A percentile compares a stretch with the other conserved stretches of the same genome.
These are phyloP conservation scores for Pelargonium australe DNA, from an alignment of 441 rosid species.

Conservation along the genomic window DNA sequence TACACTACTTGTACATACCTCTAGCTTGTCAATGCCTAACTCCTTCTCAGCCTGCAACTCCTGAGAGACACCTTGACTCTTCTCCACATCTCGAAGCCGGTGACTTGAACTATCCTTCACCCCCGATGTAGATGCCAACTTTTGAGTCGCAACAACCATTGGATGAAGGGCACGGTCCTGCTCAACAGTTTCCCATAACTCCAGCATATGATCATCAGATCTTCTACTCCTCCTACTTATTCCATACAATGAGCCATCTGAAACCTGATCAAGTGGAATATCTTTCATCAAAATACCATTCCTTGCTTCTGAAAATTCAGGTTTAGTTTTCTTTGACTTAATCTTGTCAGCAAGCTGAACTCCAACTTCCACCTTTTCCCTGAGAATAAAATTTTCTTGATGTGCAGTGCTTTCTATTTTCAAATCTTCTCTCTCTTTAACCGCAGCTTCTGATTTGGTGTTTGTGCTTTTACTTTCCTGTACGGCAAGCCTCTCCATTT, in stretches of 20 bases:
- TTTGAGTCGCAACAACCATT: slow-evolving; percentile 22
- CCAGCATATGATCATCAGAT: slow-evolving; percentile 46
- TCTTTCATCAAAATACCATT: slow-evolving; percentile 64
- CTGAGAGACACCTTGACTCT: slow-evolving; percentile 35
- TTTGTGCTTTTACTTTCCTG: slow-evolving; percentile 31
- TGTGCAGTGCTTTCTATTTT: slow-evolving; percentile 16
- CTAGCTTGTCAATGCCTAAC: slow-evolving; percentile 40
- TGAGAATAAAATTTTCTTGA: slow-evolving; percentile 17
- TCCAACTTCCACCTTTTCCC: slow-evolving; percentile 32
- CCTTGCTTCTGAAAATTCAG: slow-evolving; percentile 32
- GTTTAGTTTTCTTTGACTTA: slow-evolving; percentile 33
- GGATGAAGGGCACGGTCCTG: slow-evolving; percentile 29
- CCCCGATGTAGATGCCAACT: slow-evolving; percentile 19
- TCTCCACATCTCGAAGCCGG: slow-evolving; percentile 25
- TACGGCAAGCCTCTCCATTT: slow-evolving; percentile 36
- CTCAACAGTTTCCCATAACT: slow-evolving; percentile 51
- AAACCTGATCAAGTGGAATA: slow-evolving; percentile 81
- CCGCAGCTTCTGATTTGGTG: slow-evolving; percentile 23
- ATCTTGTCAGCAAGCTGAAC: slow-evolving; percentile 30
- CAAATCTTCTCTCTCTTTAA: slow-evolving; percentile 19
- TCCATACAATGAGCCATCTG: slow-evolving; percentile 42
- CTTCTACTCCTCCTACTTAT: slow-evolving; percentile 36
- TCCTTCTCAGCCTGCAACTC: slow-evolving; percentile 44
- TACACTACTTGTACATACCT: slow-evolving; percentile 37
- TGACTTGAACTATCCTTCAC: slow-evolving; percentile 11